Base-by-base conservation (phyloP, 495 filamentous ascomycete species). In the Hypoxylon lienhwacheense region DNA sequence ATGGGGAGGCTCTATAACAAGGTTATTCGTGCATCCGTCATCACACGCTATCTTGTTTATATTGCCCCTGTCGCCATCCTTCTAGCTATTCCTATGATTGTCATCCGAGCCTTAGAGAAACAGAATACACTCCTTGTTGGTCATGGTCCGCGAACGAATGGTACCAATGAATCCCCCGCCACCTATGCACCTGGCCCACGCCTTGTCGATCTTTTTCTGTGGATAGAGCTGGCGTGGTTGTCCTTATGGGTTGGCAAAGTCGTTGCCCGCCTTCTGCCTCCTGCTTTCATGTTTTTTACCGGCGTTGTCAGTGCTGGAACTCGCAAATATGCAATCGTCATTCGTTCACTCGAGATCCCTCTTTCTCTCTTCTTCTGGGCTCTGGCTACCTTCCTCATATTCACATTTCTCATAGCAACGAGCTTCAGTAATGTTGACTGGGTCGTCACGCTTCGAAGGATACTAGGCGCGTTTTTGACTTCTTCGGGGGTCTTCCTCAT, bases 151-250 rank as follows among this genome's bases (percentile, higher is more conserved):
- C 34, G 45, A 20, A 33, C 10, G 2, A 55, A 51, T 25, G 33
- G 22, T 29, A 35, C 20, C 16, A 32, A 49, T 4, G 48, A 59
- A 20, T 7, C 17, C 22, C 58, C 81, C 33, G 77, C 81, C 8
- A 70, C 69, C 4, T 83, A 89, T 58, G 84, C 78, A 1, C 80
- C 81, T 6, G 86, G 91, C 0, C 75, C 81, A 20, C 70, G 54
- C 10, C 76, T 93, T 21, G 80, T 87, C 45, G 81, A 83, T 77
- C 85, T 98, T 59, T 97, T 92, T 63, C 74, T 85, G 20, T 98
- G 93, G 93, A 80, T 98, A 58, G 89, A 96, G 68, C 79, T 95
- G 47, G 81, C 95, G 20, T 97, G 91, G 92, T 73, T 91, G 31
- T 81, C 84, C 47, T 76, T 97, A 42, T 98, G 93, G 93, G 80